Evolutionary conservation across 495 filamentous ascomycete species (phyloP), one percentile per base, ranked within the genome.

Genomic region (Daldinia loculata): DNA sequence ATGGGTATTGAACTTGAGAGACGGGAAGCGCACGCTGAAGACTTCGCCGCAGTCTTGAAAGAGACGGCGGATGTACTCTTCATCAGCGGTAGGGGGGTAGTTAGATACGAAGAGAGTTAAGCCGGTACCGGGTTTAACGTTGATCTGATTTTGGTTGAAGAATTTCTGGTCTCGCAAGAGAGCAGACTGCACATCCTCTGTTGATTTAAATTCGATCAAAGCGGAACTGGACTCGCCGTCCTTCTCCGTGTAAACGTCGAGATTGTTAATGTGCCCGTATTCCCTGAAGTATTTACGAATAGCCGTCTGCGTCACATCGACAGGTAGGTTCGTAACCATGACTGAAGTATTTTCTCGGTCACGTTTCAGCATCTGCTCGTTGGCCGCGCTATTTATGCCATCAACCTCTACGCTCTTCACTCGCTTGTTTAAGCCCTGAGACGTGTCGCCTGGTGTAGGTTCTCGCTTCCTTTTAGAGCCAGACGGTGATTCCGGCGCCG

Each of bases 291-390:
- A 99, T 79, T 95, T 89, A 41, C 91, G 89, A 12, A 98, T 80
- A 68, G 88, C 89, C 30, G 86, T 88, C 75, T 93, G 88, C 2
- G 89, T 91, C 4, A 88, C 88, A 30, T 88, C 84, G 1, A 69
- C 65, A 6, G 95, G 93, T 29, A 99, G 76, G 69, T 93, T 90
- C 39, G 86, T 88, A 27, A 96, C 89, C 51, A 95, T 87, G 29
- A 97, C 87, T 0, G 92, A 93, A 3, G 92, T 91, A 76, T 97
- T 90, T 72, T 99, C 95, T 41, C 95, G 89, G 77, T 98, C 94
- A 32, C 95, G 89, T 72, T 91, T 92, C 24, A 85, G 80, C 6
- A 78, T 77, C 75, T 60, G 81, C 63, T 67, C 78, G 70, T 70
- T 80, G 63, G 74, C 59, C n/a, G 76, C 73, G n/a, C 52, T 64